Evolutionary conservation across 305 asterid genomes (phyloP).

Genomic region (Stenogyne calaminthoides): DNA sequence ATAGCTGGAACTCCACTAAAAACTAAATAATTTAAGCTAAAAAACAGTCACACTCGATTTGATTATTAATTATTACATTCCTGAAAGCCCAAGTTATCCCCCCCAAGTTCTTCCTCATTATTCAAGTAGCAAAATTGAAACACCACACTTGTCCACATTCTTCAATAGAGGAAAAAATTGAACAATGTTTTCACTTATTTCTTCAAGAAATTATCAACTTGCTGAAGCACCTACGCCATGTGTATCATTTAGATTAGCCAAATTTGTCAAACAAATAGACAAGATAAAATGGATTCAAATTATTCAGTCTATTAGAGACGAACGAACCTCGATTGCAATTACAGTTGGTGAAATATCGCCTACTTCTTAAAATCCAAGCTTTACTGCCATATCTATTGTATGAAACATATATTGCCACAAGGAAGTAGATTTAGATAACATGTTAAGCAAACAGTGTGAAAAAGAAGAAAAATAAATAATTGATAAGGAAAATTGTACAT

Average conservation of each 20-base stretch:
- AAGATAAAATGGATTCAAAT: not conserved
- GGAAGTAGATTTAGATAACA: not conserved
- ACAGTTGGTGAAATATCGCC: slow-evolving; percentile 58
- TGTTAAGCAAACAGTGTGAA: too few species aligned
- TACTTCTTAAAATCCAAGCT: slow-evolving; percentile 60
- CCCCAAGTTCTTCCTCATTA: slow-evolving; percentile 5
- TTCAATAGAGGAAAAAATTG: not conserved
- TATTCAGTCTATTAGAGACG: slow-evolving; percentile 8
- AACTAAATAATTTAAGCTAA: too few species aligned
- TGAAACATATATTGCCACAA: not conserved
- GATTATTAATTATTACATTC: too few species aligned
- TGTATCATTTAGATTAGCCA: slow-evolving; percentile 18
- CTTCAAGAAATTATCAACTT: slow-evolving; percentile 58
- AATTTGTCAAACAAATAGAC: not conserved
- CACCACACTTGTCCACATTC: not conserved
- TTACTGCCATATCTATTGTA: slow-evolving; percentile 57
- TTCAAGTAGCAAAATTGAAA: slow-evolving; percentile 24
- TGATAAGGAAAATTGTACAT: too few species aligned
- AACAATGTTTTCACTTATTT: slow-evolving; percentile 17
- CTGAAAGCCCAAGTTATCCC: not conserved
- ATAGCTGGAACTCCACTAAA: too few species aligned
- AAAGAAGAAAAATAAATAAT: too few species aligned
- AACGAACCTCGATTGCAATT: slow-evolving; percentile 77
- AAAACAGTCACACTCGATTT: too few species aligned
- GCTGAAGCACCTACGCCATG: slow-evolving; percentile 56